Conservation (phyloP, 495 filamentous ascomycete species). For the Penicillium samsonianum region DNA sequence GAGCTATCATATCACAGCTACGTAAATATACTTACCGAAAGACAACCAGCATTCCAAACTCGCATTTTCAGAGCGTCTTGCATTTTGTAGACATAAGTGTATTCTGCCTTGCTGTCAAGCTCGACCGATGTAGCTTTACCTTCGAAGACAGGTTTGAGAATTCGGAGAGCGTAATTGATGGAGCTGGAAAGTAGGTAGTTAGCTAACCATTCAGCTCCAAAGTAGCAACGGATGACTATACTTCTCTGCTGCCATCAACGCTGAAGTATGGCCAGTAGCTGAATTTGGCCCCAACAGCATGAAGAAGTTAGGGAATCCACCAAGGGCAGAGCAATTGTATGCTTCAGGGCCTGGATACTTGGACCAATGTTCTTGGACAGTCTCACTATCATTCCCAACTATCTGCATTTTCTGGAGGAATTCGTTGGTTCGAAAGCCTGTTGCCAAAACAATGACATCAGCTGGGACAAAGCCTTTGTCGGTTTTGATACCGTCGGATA, state of each 20-base stretch:
- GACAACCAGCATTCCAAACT: constrained; percentile 51
- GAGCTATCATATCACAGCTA: no score
- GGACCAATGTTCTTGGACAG: no score
- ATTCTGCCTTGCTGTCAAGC: constrained; percentile 49
- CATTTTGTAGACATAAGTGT: constrained; percentile 38
- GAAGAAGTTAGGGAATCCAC: constrained; percentile 62
- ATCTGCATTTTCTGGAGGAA: constrained; percentile 41
- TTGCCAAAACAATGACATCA: constrained; percentile 53
- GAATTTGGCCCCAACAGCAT: constrained; percentile 59
- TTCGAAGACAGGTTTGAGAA: constrained; percentile 52
- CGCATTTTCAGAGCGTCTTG: constrained; percentile 43
- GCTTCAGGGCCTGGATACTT: constrained; percentile 53
- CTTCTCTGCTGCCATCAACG: constrained; percentile 55
- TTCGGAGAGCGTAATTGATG: constrained; percentile 47
- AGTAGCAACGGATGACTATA: no score
- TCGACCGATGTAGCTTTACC: constrained; percentile 43
- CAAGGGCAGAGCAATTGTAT: constrained; percentile 55
- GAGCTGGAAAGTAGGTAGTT: no score
- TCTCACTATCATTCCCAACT: constrained; percentile 47
- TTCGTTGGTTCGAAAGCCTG: constrained; percentile 48
- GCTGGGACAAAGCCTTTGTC: constrained; percentile 39
- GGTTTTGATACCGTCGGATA: constrained; percentile 28
- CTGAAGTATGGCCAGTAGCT: constrained; percentile 57
- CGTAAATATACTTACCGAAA: constrained; percentile 26
- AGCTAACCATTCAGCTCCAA: no score